Evolutionary conservation across 2,329 filamentous ascomycete species (phyloP).

Genomic region (Fusarium avenaceum): DNA sequence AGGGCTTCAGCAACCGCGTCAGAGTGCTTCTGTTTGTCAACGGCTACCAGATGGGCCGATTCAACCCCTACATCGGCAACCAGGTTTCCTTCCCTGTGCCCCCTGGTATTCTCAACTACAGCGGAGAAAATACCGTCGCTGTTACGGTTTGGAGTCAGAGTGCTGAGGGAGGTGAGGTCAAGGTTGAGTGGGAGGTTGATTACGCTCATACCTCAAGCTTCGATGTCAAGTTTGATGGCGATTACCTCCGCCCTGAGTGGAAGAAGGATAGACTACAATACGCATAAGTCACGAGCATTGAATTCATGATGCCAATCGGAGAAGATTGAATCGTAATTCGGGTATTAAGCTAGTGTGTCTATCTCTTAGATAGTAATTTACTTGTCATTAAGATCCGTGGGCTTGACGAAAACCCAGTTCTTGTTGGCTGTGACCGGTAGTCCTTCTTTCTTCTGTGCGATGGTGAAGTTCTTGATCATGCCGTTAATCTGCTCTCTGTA

Average conservation of each 20-base stretch:
- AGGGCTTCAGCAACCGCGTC: slow-evolving; percentile 54
- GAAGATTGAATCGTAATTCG: not conserved
- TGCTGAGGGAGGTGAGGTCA: slow-evolving; percentile 63
- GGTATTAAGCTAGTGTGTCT: not conserved
- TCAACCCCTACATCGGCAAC: slow-evolving; percentile 71
- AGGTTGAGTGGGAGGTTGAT: slow-evolving; percentile 65
- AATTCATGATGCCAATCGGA: not conserved
- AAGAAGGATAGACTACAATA: slow-evolving; percentile 55
- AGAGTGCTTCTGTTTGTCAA: slow-evolving; percentile 73
- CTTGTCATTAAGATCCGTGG: slow-evolving; percentile 52
- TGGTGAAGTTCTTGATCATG: slow-evolving; percentile 55
- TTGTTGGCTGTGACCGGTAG: slow-evolving; percentile 58
- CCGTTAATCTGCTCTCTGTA: slow-evolving; percentile 53
- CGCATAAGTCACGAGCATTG: slow-evolving; percentile 26
- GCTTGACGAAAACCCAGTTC: slow-evolving; percentile 61
- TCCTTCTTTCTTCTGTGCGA: slow-evolving; percentile 53
- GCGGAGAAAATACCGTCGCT: slow-evolving; percentile 69
- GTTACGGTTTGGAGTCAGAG: slow-evolving; percentile 72
- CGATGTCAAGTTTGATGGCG: slow-evolving; percentile 62
- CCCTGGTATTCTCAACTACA: slow-evolving; percentile 69
- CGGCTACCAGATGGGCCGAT: slow-evolving; percentile 74
- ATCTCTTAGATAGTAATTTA: not conserved
- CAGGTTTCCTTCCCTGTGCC: slow-evolving; percentile 72
- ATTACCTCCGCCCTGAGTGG: slow-evolving; percentile 67
- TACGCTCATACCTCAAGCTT: slow-evolving; percentile 68